Evolutionary conservation across 768 basidiomycete species (phyloP).

Genomic region (Suillus decipiens): DNA sequence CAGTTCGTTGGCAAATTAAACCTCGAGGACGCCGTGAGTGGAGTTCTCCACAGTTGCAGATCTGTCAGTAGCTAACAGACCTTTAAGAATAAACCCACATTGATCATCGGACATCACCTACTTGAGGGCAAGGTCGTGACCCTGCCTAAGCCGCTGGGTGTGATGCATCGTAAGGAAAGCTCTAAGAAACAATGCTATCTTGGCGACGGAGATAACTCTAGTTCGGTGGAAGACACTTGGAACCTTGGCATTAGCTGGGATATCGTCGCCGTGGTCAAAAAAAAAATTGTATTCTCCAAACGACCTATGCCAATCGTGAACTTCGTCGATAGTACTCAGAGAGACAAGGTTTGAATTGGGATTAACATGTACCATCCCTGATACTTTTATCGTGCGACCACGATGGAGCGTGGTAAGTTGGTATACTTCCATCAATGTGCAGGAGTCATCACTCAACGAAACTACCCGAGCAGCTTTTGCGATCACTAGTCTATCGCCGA

Average conservation of each 20-base stretch:
- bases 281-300: slow-evolving; percentile 83
- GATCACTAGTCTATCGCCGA: not conserved
- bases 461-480: not conserved
- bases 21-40: slow-evolving; percentile 62
- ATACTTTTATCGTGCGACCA: not conserved
- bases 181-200: slow-evolving; percentile 8
- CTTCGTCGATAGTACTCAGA: slow-evolving; percentile 16
- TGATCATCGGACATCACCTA: slow-evolving; percentile 85
- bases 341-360: not conserved
- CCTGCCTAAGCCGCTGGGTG: slow-evolving; percentile 80
- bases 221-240: slow-evolving; percentile 6
- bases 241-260: slow-evolving; percentile 47
- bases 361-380: not conserved
- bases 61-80: slow-evolving; percentile 10
- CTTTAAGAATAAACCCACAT: slow-evolving; percentile 69
- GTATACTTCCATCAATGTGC: not conserved
- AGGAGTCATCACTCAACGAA: not conserved
- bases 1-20: slow-evolving; percentile 78
- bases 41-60: not conserved
- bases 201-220: not conserved
- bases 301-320: slow-evolving; percentile 73
- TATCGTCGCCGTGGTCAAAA: slow-evolving; percentile 70
- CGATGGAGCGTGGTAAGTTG: not conserved
- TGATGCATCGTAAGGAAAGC: slow-evolving; percentile 53
- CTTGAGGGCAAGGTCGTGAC: slow-evolving; percentile 83